Evolutionary conservation across 495 filamentous ascomycete species (phyloP).

Genomic region (Neurospora cerealis): DNA sequence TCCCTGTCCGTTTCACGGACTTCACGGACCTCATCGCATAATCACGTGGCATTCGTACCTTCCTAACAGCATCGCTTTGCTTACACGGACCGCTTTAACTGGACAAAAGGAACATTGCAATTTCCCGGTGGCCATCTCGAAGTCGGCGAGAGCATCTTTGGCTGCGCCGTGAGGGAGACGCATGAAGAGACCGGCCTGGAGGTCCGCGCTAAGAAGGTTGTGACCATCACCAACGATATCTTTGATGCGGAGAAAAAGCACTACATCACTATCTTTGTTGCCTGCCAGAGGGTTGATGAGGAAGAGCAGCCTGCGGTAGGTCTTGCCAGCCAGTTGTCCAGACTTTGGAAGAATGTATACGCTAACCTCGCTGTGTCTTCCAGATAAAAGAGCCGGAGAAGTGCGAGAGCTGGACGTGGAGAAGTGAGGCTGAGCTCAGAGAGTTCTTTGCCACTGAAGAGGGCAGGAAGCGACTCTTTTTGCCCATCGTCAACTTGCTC

Average conservation of each 20-base stretch:
- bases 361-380: not conserved
- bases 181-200: slow-evolving; percentile 57
- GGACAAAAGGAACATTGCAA: slow-evolving; percentile 42
- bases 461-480: slow-evolving; percentile 37
- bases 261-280: slow-evolving; percentile 57
- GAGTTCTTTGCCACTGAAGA: slow-evolving; percentile 13
- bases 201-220: slow-evolving; percentile 34
- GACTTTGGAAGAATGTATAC: not conserved
- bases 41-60: not conserved
- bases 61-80: not conserved
- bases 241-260: slow-evolving; percentile 45
- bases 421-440: slow-evolving; percentile 38
- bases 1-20: not conserved
- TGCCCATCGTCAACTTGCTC: slow-evolving; percentile 45
- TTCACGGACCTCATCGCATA: not conserved
- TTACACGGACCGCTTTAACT: not conserved
- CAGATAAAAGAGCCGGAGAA: slow-evolving; percentile 53
- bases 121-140: slow-evolving; percentile 64
- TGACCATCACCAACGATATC: slow-evolving; percentile 52
- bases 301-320: slow-evolving; percentile 40
- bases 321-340: not conserved
- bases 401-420: slow-evolving; percentile 56
- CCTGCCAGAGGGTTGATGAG: slow-evolving; percentile 31
- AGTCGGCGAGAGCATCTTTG: slow-evolving; percentile 46
- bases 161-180: slow-evolving; percentile 53